phyloP scores from a whole-genome alignment of 2,329 filamentous ascomycete genomes.

The Fusarium cyanostomum region DNA sequence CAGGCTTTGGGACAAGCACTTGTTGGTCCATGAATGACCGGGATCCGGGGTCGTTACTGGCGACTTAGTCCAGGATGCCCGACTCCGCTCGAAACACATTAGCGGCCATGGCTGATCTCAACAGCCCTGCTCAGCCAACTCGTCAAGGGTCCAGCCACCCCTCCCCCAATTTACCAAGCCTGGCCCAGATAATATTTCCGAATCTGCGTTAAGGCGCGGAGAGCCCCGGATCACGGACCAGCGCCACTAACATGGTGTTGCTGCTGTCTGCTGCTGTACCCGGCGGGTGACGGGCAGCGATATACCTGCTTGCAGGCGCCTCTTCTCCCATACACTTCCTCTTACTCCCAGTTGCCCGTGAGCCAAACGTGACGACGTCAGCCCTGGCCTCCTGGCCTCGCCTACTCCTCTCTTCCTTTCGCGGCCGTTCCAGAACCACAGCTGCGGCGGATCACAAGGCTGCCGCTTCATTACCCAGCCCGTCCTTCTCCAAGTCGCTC shows the following conservation, averaged over 20 bases:
- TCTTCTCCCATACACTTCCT: constrained; percentile 40
- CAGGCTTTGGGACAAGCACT: constrained; percentile 38
- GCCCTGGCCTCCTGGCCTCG: constrained; percentile 43
- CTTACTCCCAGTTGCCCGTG: constrained; percentile 38
- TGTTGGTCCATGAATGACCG: constrained; percentile 30
- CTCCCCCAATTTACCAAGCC: constrained; percentile 51
- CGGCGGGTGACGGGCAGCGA: constrained; percentile 45
- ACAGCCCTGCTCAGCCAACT: constrained; percentile 50
- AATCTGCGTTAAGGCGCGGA: constrained; percentile 58
- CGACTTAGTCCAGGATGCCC: constrained; percentile 44
- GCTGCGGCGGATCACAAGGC: constrained; percentile 15
- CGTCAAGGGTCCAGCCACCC: constrained; percentile 52
- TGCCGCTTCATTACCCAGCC: constrained; percentile 18
- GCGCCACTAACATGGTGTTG: constrained; percentile 48
- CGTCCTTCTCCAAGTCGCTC: constrained; percentile 22
- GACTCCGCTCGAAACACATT: constrained; percentile 55
- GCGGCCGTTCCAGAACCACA: constrained; percentile 35
- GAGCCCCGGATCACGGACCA: constrained; percentile 54
- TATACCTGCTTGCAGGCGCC: constrained; percentile 46
- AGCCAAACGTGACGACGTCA: constrained; percentile 42
- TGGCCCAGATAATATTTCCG: constrained; percentile 60
- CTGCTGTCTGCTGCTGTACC: constrained; percentile 47
- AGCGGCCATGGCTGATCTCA: constrained; percentile 53
- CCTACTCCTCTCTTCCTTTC: constrained; percentile 36
- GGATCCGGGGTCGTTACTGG: constrained; percentile 42